Evolutionary conservation across 257 asterid genomes (phyloP).

Genomic region (Leonotis leonurus): DNA sequence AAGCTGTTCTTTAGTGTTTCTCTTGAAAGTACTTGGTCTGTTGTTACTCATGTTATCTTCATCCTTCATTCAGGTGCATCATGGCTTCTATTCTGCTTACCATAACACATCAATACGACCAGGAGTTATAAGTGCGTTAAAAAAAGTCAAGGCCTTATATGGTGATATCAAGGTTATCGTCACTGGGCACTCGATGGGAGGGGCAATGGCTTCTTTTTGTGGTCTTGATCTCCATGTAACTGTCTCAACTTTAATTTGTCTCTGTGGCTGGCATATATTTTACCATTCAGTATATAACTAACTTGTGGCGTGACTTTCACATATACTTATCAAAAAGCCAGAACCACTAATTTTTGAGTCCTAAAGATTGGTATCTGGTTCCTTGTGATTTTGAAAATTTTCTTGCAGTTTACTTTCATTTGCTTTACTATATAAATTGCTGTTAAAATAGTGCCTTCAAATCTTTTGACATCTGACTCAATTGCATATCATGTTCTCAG

Average conservation of each 20-base stretch:
- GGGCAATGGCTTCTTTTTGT: conserved; percentile 92
- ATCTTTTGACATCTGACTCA: not conserved
- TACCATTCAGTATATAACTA: too few relatives aligned
- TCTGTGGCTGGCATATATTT: not conserved
- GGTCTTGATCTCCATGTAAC: conserved; percentile 79
- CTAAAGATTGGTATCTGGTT: not conserved
- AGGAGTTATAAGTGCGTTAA: conserved; percentile 55
- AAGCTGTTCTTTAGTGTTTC: not conserved
- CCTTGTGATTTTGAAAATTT: not conserved
- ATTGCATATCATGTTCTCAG: conserved; percentile 27
- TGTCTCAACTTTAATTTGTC: not conserved
- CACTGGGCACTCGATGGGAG: conserved; percentile 99
- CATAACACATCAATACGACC: conserved; percentile 79
- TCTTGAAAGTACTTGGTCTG: not conserved
- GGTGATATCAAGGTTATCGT: conserved; percentile 58
- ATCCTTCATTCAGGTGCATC: conserved; percentile 66
- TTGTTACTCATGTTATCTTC: not conserved
- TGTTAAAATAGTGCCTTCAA: not conserved
- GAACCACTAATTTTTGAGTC: not conserved
- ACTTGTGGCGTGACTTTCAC: too few relatives aligned
- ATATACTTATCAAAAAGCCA: too few relatives aligned
- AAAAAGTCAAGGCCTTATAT: conserved; percentile 42
- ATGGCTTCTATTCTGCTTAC: conserved; percentile 85
- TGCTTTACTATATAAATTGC: not conserved
- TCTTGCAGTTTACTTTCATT: not conserved